Base-by-base conservation (phyloP, 1,139 yeast genomes). In the Pichia sp. region DNA sequence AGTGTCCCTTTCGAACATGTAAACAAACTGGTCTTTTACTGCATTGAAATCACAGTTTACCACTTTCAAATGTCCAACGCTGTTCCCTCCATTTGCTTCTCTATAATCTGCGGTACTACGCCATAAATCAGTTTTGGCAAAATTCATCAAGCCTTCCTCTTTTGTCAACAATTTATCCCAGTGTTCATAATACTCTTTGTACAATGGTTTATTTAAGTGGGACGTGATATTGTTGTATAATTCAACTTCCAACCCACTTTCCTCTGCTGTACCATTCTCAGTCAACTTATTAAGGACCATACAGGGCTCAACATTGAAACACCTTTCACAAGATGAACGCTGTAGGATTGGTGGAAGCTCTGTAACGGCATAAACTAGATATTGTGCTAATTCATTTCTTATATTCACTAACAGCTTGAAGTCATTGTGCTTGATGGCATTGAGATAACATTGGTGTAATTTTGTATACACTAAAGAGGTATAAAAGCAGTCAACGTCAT, bases 391-490 rank as follows among this genome's bases (percentile, higher is more conserved):
- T 44, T 78, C 72, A 63, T 93, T 93, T 52, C 99, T 73, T 47
- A 85, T 73, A 63, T 86, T 83, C 19, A 85, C 70, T 57, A 85
- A 70, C 50, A 83, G 76, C 52, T 85, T 76, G 50, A 91, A 66
- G 49, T 86, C 88, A 7, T 79, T 70, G 13, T 69, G 63, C 34
- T 75, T 70, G 4, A 85, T 74, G 39, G 86, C 85, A 37, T 60
- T 60, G 26, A 61, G 58, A 36, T 60, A 60, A 22, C 59, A 57
- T 56, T 79, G 78, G 47, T 79, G 74, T 42, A 78, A 75, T 56
- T 83, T 84, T 0, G 96, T 82, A 66, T 91, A 93, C 19, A 86
- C 87, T 42, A 93, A 70, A 42, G 90, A 68, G 49, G 85, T 88
- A 52, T 82, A 79, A 10, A 76, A 73, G 2, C 87, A 77, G 40